Percentiles rank a stretch among this genome's conserved stretches.
phyloP scores from a whole-genome alignment of 108 stramenopile species.

The Bacterosira constricta region DNA sequence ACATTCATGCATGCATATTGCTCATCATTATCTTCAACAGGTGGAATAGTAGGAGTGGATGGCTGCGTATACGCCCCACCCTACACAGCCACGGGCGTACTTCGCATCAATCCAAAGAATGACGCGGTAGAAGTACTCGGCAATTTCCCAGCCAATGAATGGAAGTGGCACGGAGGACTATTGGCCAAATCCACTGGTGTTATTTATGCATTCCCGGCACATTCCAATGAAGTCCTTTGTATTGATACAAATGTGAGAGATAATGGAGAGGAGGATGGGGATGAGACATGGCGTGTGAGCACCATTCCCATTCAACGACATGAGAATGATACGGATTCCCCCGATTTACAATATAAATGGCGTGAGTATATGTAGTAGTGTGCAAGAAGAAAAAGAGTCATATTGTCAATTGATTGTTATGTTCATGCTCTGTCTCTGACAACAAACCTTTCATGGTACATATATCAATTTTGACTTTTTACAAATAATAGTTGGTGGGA shows the following conservation, averaged over 20 bases:
- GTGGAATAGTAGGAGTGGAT: conserved; percentile 51
- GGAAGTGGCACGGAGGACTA: conserved; percentile 60
- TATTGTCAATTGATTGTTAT: too few relatives aligned
- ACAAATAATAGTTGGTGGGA: conserved; percentile 69
- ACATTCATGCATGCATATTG: too few relatives aligned
- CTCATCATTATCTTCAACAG: neutral
- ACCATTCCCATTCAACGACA: conserved; percentile 39
- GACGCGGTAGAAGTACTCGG: conserved; percentile 39
- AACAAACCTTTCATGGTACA: too few relatives aligned
- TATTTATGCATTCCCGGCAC: conserved; percentile 46
- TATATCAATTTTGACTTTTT: too few relatives aligned
- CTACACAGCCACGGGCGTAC: conserved; percentile 43
- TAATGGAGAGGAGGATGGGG: neutral
- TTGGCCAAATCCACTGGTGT: conserved; percentile 35
- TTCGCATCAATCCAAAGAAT: conserved; percentile 34
- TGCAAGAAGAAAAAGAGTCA: too few relatives aligned
- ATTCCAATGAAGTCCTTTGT: conserved; percentile 40
- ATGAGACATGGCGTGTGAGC: conserved; percentile 45
- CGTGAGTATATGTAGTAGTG: conserved; percentile 7
- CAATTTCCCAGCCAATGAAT: conserved; percentile 27
- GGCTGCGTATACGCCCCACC: conserved; percentile 41
- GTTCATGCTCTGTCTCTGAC: too few relatives aligned
- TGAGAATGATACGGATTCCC: conserved; percentile 25
- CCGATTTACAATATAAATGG: conserved; percentile 48
- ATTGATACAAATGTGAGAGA: conserved; percentile 42